These are phyloP conservation scores for Helianthus tuberosus DNA, from an alignment of 129 eudicot species.

Conservation along the genomic window DNA sequence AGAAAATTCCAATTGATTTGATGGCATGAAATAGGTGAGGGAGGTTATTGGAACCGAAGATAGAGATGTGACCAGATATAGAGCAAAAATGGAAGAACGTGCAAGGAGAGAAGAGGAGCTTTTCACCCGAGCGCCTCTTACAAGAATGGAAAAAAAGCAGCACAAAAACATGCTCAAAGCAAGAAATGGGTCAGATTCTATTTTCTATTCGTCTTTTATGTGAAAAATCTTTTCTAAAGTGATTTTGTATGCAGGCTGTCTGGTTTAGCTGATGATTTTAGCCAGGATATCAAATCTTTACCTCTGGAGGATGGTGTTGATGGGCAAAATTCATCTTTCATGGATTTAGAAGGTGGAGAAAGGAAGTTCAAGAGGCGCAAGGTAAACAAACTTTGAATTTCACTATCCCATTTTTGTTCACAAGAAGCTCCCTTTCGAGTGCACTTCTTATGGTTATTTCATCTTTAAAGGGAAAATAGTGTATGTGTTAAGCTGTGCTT, in stretches of 20 bases:
- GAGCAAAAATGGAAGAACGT: slow-evolving; percentile 70
- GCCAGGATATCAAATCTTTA: slow-evolving; percentile 63
- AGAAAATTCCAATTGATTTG: background rate
- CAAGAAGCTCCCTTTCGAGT: background rate
- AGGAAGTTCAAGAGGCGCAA: slow-evolving; percentile 66
- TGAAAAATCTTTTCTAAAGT: background rate
- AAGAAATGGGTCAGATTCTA: slow-evolving; percentile 64
- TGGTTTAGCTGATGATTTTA: slow-evolving; percentile 73
- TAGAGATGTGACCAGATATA: slow-evolving; percentile 49
- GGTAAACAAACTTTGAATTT: slow-evolving; percentile 41
- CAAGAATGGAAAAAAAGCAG: slow-evolving; percentile 65
- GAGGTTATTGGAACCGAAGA: slow-evolving; percentile 70
- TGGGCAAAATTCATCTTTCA: slow-evolving; percentile 44
- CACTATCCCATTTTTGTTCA: background rate
- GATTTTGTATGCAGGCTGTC: slow-evolving; percentile 42
- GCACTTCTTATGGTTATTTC: too few relatives aligned
- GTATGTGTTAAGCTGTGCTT: too few relatives aligned
- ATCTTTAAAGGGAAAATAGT: too few relatives aligned
- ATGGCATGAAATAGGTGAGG: slow-evolving; percentile 51
- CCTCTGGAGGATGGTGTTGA: slow-evolving; percentile 53
- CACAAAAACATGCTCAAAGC: slow-evolving; percentile 58
- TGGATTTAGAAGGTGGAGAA: slow-evolving; percentile 41
- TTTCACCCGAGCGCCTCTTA: slow-evolving; percentile 80
- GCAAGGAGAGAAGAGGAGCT: slow-evolving; percentile 78
- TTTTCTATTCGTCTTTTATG: background rate